Conservation (phyloP, 163 green algal genomes). For the Chlorella variabilis region DNA sequence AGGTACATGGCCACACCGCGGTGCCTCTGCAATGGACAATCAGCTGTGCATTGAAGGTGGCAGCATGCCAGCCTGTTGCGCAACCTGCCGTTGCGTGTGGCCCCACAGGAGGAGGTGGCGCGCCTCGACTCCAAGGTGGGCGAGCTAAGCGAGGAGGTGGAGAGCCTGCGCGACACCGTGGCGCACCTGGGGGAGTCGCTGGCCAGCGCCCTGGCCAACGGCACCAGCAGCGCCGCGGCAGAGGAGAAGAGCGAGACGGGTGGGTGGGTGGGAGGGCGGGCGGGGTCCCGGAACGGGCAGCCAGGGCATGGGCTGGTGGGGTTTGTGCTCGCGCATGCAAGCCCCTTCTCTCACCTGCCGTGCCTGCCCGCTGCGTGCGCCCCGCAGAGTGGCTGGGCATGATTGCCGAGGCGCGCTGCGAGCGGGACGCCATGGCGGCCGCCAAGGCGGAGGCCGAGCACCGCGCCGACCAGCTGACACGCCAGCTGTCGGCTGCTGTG, state of each 20-base stretch:
- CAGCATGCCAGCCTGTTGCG: no score
- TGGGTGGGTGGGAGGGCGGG: neutral
- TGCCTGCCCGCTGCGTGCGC: neutral
- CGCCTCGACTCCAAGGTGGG: neutral
- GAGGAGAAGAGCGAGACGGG: neutral
- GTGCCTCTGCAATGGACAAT: no score
- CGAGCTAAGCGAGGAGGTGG: neutral
- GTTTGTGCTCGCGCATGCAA: no score
- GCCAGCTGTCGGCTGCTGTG: neutral
- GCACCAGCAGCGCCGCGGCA: neutral
- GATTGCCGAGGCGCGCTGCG: neutral
- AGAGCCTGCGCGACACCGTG: conserved; percentile 31
- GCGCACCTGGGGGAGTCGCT: conserved; percentile 31
- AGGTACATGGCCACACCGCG: no score
- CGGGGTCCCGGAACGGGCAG: no score
- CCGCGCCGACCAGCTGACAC: neutral
- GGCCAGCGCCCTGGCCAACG: neutral
- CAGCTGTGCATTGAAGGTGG: neutral
- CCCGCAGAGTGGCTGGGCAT: conserved; percentile 25
- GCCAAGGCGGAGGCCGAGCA: neutral
- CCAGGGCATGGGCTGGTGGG: no score
- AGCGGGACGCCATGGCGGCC: conserved; percentile 9
- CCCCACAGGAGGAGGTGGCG: conserved; percentile 15
- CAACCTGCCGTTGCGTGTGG: no score
- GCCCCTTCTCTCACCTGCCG: no score